phyloP scores from a whole-genome alignment of 1,284 basidiomycete genomes.

The Pyrrhoderma noxium region DNA sequence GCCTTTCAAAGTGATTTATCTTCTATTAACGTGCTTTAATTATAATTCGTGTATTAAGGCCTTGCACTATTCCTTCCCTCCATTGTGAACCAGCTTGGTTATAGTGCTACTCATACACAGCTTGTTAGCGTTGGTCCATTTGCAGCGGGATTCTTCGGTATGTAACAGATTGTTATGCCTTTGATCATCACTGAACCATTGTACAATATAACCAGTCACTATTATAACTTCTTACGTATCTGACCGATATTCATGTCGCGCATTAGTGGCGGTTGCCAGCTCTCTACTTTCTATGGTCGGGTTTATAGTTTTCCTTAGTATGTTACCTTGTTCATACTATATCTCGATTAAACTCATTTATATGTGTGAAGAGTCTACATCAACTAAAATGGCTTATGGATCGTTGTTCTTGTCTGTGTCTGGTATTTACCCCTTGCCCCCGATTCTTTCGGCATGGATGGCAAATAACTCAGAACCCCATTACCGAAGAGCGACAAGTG shows the following conservation, averaged over 20 bases:
- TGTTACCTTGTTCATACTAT: background rate
- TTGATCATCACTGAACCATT: background rate
- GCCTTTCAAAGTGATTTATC: background rate
- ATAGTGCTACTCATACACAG: conserved; percentile 27
- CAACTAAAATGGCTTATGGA: conserved; percentile 12
- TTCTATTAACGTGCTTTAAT: background rate
- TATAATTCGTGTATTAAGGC: background rate
- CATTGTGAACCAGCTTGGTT: conserved; percentile 39
- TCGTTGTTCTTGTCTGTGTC: conserved; percentile 18
- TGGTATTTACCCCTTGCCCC: conserved; percentile 15
- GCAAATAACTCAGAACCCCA: conserved; percentile 19
- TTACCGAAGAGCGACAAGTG: conserved; percentile 17
- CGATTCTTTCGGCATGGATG: conserved; percentile 18
- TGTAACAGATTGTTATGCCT: conserved; percentile 2
- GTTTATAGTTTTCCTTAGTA: conserved; percentile 15
- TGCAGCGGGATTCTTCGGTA: conserved; percentile 29
- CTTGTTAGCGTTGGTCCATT: conserved; percentile 31
- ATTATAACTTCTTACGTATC: conserved; percentile 15
- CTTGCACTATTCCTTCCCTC: conserved; percentile 37
- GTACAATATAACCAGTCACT: conserved; percentile 9
- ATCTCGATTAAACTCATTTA: background rate
- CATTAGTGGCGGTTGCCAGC: conserved; percentile 1
- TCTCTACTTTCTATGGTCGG: conserved; percentile 12
- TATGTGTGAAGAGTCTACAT: conserved; percentile 13
- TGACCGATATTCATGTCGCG: conserved; percentile 14